Base-by-base conservation (phyloP, 1,284 basidiomycete genomes). In the Porogramme epimiltina region DNA sequence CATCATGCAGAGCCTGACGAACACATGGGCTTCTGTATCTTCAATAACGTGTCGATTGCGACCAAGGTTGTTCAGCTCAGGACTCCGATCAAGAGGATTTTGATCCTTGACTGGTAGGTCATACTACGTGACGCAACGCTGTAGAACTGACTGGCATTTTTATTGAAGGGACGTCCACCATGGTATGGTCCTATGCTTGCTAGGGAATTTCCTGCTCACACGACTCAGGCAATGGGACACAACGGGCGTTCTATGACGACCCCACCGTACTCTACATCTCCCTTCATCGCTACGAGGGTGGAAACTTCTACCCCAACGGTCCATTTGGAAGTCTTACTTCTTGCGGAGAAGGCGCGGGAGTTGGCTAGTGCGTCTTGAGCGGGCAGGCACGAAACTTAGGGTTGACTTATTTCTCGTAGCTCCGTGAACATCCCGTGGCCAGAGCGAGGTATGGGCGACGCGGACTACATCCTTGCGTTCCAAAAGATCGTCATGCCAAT, bases 81-180 rank as follows among this genome's bases (percentile, higher is more conserved):
- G 39, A 89, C 89, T 0, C 66, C 81, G 2, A 73, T 89, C 47
- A 90, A 86, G 66, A 91, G 84, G 64, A 85, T 99, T 15, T 67
- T 99, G 61, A 98, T 99, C 63, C 73, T 99, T 15, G 96, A 99
- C 67, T 99, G 97, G 96, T 95, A 66, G 65, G 88, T 73, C 26
- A n/a, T n/a, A n/a, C n/a, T n/a, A n/a, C n/a, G n/a, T n/a, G n/a
- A n/a, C n/a, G n/a, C n/a, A n/a, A n/a, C n/a, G n/a, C n/a, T n/a
- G n/a, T n/a, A n/a, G n/a, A 25, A 52, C 47, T 56, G 49, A 19
- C 11, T 42, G 24, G 2, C 64, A n/a, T n/a, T n/a, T n/a, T n/a
- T n/a, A n/a, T n/a, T n/a, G n/a, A n/a, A 96, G 94, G 94, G 96
- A 99, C 70, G 93, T 99, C 0, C 96, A 99, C 70, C 96, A 99